phyloP scores from a whole-genome alignment of 2,329 filamentous ascomycete genomes.

The Aspergillus unguis region DNA sequence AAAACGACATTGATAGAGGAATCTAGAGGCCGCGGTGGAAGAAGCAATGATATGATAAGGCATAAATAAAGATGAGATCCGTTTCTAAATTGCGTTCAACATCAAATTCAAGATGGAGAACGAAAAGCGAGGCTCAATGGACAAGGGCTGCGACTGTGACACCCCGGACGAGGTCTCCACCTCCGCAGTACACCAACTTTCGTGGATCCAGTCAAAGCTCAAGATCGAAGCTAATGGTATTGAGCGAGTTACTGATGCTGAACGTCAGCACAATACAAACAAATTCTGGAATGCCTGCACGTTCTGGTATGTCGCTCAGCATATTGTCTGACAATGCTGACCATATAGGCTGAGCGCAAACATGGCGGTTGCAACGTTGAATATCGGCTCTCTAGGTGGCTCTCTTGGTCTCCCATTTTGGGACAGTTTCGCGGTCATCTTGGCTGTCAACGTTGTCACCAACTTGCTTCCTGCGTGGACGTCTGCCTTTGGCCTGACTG shows the following conservation, averaged over 20 bases:
- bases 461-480: constrained; percentile 29
- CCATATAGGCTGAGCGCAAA: constrained; percentile 35
- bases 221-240: constrained; percentile 24
- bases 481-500: constrained; percentile 34
- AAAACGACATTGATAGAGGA: constrained; percentile 17
- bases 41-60: neutral
- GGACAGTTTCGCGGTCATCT: constrained; percentile 38
- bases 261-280: constrained; percentile 21
- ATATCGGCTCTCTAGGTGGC: constrained; percentile 32
- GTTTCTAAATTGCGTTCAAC: neutral
- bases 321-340: neutral
- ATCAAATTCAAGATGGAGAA: constrained; percentile 2
- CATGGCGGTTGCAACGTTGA: constrained; percentile 37
- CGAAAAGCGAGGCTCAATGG: constrained; percentile 1
- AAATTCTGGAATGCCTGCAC: constrained; percentile 27
- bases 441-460: constrained; percentile 32
- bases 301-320: constrained; percentile 6
- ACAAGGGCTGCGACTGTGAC: neutral
- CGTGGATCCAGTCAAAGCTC: constrained; percentile 18
- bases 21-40: constrained; percentile 14
- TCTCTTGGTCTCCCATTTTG: constrained; percentile 34
- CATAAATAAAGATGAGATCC: neutral
- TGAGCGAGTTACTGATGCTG: constrained; percentile 22
- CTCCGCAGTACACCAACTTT: neutral
- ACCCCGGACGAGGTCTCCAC: neutral